A percentile compares a stretch with the other conserved stretches of the same genome.
phyloP scores from a whole-genome alignment of 495 filamentous ascomycete genomes.

The Choiromyces venosus region DNA sequence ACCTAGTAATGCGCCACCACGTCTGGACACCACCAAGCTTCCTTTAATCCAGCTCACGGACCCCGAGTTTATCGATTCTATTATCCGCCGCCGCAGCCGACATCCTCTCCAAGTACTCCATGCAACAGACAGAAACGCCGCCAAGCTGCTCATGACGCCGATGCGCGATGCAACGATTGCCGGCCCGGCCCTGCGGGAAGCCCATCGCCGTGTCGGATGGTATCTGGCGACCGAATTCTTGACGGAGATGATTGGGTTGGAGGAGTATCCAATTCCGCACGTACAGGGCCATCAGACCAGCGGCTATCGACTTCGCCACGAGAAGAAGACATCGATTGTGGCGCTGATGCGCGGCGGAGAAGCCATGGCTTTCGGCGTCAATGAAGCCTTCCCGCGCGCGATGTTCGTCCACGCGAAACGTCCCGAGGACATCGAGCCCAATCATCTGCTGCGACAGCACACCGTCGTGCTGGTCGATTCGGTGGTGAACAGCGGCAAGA shows the following conservation, averaged over 20 bases:
- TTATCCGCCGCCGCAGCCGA: slow-evolving; percentile 36
- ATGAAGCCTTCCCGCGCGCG: slow-evolving; percentile 52
- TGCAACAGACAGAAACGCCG: slow-evolving; percentile 47
- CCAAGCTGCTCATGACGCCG: slow-evolving; percentile 56
- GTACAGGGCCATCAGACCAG: slow-evolving; percentile 50
- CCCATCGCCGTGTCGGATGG: slow-evolving; percentile 51
- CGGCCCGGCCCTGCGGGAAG: slow-evolving; percentile 47
- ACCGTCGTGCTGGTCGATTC: slow-evolving; percentile 58
- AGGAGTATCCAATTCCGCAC: slow-evolving; percentile 51
- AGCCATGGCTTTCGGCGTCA: slow-evolving; percentile 61
- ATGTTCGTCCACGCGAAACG: slow-evolving; percentile 54
- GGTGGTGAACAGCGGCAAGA: slow-evolving; percentile 56
- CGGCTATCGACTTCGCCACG: slow-evolving; percentile 52
- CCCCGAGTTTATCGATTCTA: slow-evolving; percentile 10
- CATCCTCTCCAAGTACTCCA: slow-evolving; percentile 43
- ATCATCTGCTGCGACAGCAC: slow-evolving; percentile 46
- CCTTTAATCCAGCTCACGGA: slow-evolving; percentile 46
- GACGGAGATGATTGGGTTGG: slow-evolving; percentile 50
- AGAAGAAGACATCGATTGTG: slow-evolving; percentile 55
- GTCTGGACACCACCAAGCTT: slow-evolving; percentile 49
- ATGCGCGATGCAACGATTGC: slow-evolving; percentile 51
- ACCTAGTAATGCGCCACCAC: slow-evolving; percentile 44
- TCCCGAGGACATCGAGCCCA: slow-evolving; percentile 47
- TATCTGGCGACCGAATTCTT: slow-evolving; percentile 52
- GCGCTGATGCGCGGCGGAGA: slow-evolving; percentile 63